A percentile compares a stretch with the other conserved stretches of the same genome.
Evolutionary conservation across 176 grass and related monocot species (phyloP).

Genomic region (Zoysia pacifica): DNA sequence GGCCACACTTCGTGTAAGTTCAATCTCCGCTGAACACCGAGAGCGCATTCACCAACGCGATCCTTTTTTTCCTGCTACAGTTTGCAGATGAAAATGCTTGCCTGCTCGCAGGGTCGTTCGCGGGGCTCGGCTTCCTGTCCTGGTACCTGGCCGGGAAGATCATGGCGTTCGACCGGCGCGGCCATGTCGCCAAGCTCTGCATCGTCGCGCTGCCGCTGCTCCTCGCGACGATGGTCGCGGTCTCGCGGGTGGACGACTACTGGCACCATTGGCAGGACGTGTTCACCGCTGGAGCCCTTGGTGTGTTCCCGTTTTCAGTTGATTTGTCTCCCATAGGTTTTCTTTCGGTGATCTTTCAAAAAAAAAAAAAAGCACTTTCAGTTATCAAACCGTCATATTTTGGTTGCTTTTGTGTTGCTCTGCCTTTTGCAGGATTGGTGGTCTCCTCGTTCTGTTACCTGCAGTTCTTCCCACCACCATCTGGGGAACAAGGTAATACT

Average conservation of each 20-base stretch:
- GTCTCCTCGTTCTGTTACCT: conserved; percentile 29
- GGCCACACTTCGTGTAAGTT: conserved; percentile 17
- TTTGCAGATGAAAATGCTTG: background rate
- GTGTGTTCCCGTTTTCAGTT: background rate
- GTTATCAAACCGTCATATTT: background rate
- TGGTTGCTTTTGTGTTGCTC: no score
- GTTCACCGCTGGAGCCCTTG: conserved; percentile 1
- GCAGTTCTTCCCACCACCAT: conserved; percentile 34
- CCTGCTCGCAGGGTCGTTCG: conserved; percentile 43
- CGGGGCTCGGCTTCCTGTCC: conserved; percentile 50
- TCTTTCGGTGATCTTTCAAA: background rate
- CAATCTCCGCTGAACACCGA: background rate
- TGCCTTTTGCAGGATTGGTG: conserved; percentile 19
- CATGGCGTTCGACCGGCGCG: conserved; percentile 41
- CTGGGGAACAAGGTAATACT: conserved; percentile 19
- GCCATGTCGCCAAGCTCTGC: conserved; percentile 53
- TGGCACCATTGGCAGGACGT: conserved; percentile 68
- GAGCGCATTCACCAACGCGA: background rate
- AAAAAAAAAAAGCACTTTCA: background rate
- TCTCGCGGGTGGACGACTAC: conserved; percentile 52
- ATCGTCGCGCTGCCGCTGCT: conserved; percentile 48
- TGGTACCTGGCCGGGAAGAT: conserved; percentile 59
- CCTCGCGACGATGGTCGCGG: conserved; percentile 38
- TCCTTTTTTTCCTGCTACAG: background rate
- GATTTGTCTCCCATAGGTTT: background rate